Conservation (phyloP, 2,329 filamentous ascomycete species). For the Monosporascus sp. region DNA sequence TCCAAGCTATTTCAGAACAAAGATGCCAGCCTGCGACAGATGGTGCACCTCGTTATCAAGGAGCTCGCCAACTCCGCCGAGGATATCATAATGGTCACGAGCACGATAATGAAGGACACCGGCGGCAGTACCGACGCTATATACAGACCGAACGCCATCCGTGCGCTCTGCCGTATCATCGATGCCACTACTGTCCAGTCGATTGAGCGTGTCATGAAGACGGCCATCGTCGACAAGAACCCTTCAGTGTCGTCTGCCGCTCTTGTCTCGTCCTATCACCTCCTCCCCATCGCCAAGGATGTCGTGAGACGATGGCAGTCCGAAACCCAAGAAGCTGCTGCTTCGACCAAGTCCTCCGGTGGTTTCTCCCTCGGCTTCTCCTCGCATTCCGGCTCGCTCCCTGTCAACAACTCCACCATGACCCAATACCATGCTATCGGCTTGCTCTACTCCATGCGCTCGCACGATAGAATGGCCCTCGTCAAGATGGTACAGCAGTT, state of each 20-base stretch:
- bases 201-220: conserved; percentile 98
- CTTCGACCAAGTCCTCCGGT: conserved; percentile 79
- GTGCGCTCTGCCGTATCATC: conserved; percentile 92
- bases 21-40: conserved; percentile 94
- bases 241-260: conserved; percentile 95
- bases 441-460: conserved; percentile 94
- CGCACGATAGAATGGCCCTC: conserved; percentile 94
- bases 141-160: conserved; percentile 92
- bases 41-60: conserved; percentile 98
- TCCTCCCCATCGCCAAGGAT: conserved; percentile 91
- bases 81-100: conserved; percentile 99
- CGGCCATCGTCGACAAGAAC: conserved; percentile 97
- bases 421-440: conserved; percentile 98
- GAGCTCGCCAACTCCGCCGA: conserved; percentile 92
- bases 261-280: conserved; percentile 93
- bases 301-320: conserved; percentile 97
- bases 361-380: conserved; percentile 91
- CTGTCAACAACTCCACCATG: conserved; percentile 94
- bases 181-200: conserved; percentile 94
- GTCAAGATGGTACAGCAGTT: conserved; percentile 99
- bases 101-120: conserved; percentile 99
- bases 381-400: conserved; percentile 66
- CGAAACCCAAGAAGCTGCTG: conserved; percentile 94
- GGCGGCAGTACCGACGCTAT: conserved; percentile 90
- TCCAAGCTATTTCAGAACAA: conserved; percentile 99